Evolutionary conservation across 768 basidiomycete species (phyloP), one percentile per base, ranked within the genome.

Genomic region (Hygrocybe punicea): DNA sequence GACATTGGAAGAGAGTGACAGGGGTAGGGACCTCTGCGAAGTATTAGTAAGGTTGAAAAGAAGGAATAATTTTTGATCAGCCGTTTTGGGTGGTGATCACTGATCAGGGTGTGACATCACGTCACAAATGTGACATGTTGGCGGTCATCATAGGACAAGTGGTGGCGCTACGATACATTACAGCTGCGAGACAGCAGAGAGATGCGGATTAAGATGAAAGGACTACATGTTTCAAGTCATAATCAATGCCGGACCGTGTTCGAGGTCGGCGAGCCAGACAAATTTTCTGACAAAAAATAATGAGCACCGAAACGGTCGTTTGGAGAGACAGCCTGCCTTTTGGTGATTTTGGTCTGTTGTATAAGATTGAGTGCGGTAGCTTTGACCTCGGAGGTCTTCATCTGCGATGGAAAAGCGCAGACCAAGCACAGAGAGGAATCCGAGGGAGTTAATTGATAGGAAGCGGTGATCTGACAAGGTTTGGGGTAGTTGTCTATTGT

Each of bases 391-490:
- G 70, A 71, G 13, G 72, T 73, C 61, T 76, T 73, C 21, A 73
- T 64, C 29, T 77, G 74, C 16, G 79, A 72, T 9, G 80, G 76
- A 11, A 81, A 66, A 14, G 79, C 82, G 63, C 80, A 84, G 19
- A 87, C 75, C 37, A 87, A 70, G 63, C 85, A 85, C 37, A 82
- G 65, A 2, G 83, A 77, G 46, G 82, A 81, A 68, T 76, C 79
- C 14, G 85, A 82, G 9, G 86, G 85, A 9, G 81, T 77, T 45
- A 89, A 75, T 13, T 77, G 78, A 65, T 89, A 87, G 1, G 84
- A 82, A 5, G 84, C 83, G 35, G 79, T 67, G 51, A 87, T 74
- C 86, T 89, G 63, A 5, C 48, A 48, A 56, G 36, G 47, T 51
- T 17, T 39, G 21, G 56, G 57, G 51, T 59, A 47, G 56, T 33